Evolutionary conservation across 805 yeast species (phyloP).

Genomic region (Nakazawaea laoshanensis): DNA sequence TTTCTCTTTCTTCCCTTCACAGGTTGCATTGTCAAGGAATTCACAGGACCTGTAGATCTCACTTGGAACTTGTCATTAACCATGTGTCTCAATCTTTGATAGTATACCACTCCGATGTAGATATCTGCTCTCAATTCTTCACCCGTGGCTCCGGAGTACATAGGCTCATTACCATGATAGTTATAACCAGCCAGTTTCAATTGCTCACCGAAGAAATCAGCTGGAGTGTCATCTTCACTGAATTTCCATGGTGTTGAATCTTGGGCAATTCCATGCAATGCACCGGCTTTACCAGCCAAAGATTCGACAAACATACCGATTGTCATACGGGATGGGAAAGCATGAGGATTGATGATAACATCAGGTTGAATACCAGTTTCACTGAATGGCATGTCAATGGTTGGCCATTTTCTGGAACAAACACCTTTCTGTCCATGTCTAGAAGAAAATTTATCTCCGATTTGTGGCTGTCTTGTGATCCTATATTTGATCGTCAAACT

Average conservation of each 20-base stretch:
- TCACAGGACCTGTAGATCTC: conserved; percentile 97
- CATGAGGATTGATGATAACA: conserved; percentile 96
- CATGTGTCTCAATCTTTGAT: conserved; percentile 98
- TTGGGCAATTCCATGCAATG: conserved; percentile 94
- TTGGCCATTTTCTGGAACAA: conserved; percentile 97
- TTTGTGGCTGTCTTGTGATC: conserved; percentile 83
- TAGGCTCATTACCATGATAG: conserved; percentile 97
- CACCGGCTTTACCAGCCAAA: conserved; percentile 98
- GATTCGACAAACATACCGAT: conserved; percentile 99
- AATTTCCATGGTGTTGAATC: conserved; percentile 97
- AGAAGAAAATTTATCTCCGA: conserved; percentile 96
- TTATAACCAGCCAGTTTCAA: conserved; percentile 82
- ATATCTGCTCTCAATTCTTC: conserved; percentile 95
- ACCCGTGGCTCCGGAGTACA: conserved; percentile 98
- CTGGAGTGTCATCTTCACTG: conserved; percentile 88
- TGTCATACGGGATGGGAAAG: conserved; percentile 99
- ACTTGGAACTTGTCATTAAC: conserved; percentile 99
- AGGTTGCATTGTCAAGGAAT: conserved; percentile 96
- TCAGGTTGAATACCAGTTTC: conserved; percentile 97
- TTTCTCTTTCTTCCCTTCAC: conserved; percentile 98
- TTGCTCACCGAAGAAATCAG: conserved; percentile 96
- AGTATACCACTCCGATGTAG: conserved; percentile 93
- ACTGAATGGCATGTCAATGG: conserved; percentile 92
- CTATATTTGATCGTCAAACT: conserved; percentile 81
- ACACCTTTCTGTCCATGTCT: conserved; percentile 99